These are phyloP conservation scores for Boletus pseudopeckii DNA, from an alignment of 768 basidiomycete genomes.

Conservation along the genomic window DNA sequence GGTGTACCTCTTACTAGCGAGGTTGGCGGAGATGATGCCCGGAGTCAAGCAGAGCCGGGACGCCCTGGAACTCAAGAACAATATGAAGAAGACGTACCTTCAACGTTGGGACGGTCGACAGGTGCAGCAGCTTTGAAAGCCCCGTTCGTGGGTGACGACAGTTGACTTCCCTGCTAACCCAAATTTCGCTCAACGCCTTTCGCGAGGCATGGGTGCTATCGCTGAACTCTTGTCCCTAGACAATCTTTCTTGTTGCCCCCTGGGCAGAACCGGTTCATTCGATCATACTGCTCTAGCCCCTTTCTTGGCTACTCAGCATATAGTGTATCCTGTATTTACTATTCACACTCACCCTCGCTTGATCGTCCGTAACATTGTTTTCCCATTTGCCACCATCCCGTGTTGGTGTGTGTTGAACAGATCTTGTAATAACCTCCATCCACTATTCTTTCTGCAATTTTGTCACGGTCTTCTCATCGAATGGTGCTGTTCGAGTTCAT, in stretches of 20 bases:
- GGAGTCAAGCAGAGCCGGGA: conserved; percentile 4
- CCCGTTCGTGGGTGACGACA: not conserved
- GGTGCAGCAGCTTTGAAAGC: conserved; percentile 19
- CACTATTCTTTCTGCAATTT: not conserved
- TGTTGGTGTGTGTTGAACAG: not conserved
- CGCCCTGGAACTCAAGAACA: conserved; percentile 2
- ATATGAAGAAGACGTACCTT: conserved; percentile 19
- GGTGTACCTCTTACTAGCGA: not conserved
- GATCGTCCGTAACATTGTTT: not conserved
- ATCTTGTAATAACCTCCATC: not conserved
- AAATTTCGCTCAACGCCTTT: not conserved
- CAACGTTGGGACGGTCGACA: conserved; percentile 28
- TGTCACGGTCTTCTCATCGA: not conserved
- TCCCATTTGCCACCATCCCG: not conserved
- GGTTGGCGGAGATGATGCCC: conserved; percentile 3
- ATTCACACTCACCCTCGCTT: not conserved
- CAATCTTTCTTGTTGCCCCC: conserved; percentile 6
- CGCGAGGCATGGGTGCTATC: not conserved
- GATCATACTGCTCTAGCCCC: not conserved
- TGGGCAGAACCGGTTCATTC: conserved; percentile 4
- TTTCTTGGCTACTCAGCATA: conserved; percentile 5
- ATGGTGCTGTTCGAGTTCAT: conserved; percentile 11
- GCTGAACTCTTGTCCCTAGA: not conserved
- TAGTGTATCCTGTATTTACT: conserved; percentile 7
- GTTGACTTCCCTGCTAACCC: not conserved